Conservation (phyloP, 345 rosid species). For the Dovyalis caffra region DNA sequence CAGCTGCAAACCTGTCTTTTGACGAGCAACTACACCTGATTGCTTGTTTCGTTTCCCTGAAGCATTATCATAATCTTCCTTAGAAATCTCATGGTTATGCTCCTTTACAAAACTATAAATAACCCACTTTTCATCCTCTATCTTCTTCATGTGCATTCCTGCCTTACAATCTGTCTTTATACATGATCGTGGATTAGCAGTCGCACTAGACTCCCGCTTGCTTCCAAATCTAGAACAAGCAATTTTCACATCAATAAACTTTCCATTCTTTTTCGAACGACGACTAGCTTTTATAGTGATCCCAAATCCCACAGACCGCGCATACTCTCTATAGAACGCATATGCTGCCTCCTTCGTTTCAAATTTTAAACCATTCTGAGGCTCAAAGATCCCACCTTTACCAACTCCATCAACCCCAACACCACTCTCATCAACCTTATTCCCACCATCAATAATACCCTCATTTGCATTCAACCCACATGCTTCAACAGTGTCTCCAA, state of each 20-base stretch:
- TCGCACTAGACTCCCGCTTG: slow-evolving; percentile 32
- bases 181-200: slow-evolving; percentile 32
- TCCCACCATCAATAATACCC: slow-evolving; percentile 7
- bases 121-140: slow-evolving; percentile 39
- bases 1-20: slow-evolving; percentile 36
- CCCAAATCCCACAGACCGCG: slow-evolving; percentile 43
- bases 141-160: slow-evolving; percentile 46
- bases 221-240: slow-evolving; percentile 51
- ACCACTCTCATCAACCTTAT: slow-evolving; percentile 11
- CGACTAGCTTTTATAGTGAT: slow-evolving; percentile 50
- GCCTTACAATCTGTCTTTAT: slow-evolving; percentile 48
- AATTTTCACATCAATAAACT: slow-evolving; percentile 50
- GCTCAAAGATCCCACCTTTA: slow-evolving; percentile 21
- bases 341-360: slow-evolving; percentile 49
- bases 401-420: slow-evolving; percentile 8
- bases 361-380: slow-evolving; percentile 37
- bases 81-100: slow-evolving; percentile 44
- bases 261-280: slow-evolving; percentile 48
- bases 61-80: slow-evolving; percentile 31
- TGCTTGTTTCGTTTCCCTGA: slow-evolving; percentile 35
- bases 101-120: slow-evolving; percentile 37
- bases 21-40: slow-evolving; percentile 21
- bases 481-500: slow-evolving; percentile 20
- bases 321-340: slow-evolving; percentile 50
- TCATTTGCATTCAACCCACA: slow-evolving; percentile 3